Evolutionary conservation across 2,329 filamentous ascomycete genomes (phyloP).

Genomic region (Fusarium guadeloupense): DNA sequence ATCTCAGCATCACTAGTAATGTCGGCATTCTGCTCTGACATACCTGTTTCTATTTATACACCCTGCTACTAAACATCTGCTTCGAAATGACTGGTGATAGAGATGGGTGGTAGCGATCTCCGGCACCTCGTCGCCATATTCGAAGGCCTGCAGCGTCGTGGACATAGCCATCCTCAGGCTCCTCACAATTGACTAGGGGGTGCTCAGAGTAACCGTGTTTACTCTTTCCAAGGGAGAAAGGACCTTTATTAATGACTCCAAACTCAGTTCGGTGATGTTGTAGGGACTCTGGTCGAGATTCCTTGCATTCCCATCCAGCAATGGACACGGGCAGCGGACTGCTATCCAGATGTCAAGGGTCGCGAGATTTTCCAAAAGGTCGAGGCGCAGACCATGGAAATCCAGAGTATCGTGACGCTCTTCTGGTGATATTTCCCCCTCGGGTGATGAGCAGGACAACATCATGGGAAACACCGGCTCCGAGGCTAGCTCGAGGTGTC

Average conservation of each 20-base stretch:
- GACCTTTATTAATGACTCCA: neutral
- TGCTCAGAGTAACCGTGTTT: conserved; percentile 3
- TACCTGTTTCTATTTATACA: conserved; percentile 1
- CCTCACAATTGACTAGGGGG: neutral
- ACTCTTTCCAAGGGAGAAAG: neutral
- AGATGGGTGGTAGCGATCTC: conserved; percentile 3
- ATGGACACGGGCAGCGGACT: neutral
- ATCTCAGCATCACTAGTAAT: neutral
- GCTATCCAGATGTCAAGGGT: conserved; percentile 10
- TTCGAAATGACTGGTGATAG: neutral
- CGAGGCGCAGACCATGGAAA: conserved; percentile 9
- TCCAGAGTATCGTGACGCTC: conserved; percentile 3
- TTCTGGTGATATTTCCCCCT: neutral
- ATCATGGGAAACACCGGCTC: neutral
- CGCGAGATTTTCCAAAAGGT: conserved; percentile 6
- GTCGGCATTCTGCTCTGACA: neutral
- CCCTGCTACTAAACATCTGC: neutral
- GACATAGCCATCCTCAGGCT: conserved; percentile 4
- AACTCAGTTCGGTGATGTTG: neutral
- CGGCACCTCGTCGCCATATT: conserved; percentile 8
- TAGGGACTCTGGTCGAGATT: conserved; percentile 5
- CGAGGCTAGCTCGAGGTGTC: conserved; percentile 8
- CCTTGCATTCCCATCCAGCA: neutral
- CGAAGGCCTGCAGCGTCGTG: neutral
- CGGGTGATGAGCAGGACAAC: neutral